phyloP scores from a whole-genome alignment of 2,329 filamentous ascomycete species.

The Arthrinium phaeospermum region DNA sequence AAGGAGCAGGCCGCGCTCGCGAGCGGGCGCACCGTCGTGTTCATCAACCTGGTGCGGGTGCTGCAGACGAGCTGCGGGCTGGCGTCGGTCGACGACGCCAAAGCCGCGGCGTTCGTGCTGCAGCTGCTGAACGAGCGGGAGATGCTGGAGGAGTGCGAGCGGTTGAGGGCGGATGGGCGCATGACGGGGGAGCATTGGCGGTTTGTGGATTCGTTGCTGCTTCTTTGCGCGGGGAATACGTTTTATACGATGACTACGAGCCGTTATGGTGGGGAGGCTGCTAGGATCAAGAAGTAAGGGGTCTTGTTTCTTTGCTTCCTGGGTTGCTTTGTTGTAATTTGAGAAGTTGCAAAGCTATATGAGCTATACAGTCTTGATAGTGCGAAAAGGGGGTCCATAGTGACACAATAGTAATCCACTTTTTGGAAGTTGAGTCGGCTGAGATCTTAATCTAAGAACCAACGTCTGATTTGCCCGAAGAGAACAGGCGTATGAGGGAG shows the following conservation, averaged over 20 bases:
- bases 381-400: too few relatives aligned
- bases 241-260: slow-evolving; percentile 16
- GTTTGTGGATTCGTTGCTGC: not conserved
- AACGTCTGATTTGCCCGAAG: too few relatives aligned
- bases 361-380: too few relatives aligned
- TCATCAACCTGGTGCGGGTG: slow-evolving; percentile 16
- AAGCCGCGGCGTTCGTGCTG: slow-evolving; percentile 1
- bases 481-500: too few relatives aligned
- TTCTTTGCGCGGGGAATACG: slow-evolving; percentile 5
- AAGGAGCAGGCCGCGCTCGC: not conserved
- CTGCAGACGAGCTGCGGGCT: not conserved
- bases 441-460: too few relatives aligned
- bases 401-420: too few relatives aligned
- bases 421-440: too few relatives aligned
- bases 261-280: slow-evolving; percentile 11
- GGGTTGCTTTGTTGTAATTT: too few relatives aligned
- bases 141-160: slow-evolving; percentile 1
- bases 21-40: not conserved
- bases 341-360: too few relatives aligned
- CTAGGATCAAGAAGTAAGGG: slow-evolving; percentile 4
- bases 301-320: not conserved
- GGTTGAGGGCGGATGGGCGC: not conserved
- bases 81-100: not conserved
- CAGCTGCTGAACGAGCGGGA: slow-evolving; percentile 14
- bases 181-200: slow-evolving; percentile 15